These are phyloP conservation scores for Trametes cinnabarina DNA, from an alignment of 768 basidiomycete genomes.

Conservation along the genomic window DNA sequence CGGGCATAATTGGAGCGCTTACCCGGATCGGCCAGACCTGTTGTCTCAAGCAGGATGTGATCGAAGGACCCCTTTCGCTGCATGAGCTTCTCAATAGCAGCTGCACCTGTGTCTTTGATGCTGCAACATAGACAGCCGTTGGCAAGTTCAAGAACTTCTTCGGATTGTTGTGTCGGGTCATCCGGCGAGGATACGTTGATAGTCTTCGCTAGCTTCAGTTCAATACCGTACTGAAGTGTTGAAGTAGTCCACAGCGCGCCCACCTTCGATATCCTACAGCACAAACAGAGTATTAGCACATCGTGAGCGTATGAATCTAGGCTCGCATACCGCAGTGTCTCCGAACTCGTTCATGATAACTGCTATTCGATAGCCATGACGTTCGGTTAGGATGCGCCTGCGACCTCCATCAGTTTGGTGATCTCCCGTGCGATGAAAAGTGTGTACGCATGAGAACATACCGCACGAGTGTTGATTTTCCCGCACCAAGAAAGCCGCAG, in stretches of 20 bases:
- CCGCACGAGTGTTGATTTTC: constrained; percentile 91
- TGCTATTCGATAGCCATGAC: constrained; percentile 93
- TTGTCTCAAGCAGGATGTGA: constrained; percentile 93
- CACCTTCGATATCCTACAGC: constrained; percentile 87
- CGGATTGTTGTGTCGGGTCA: constrained; percentile 61
- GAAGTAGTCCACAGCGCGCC: background rate
- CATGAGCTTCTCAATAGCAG: constrained; percentile 94
- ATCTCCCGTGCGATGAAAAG: background rate
- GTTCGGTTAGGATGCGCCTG: constrained; percentile 86
- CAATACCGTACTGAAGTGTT: background rate
- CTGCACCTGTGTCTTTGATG: constrained; percentile 89
- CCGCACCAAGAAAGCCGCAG: constrained; percentile 91
- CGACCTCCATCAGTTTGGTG: background rate
- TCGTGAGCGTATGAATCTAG: too few relatives aligned
- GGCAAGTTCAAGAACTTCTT: constrained; percentile 88
- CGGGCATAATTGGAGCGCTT: constrained; percentile 10
- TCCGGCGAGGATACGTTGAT: constrained; percentile 76
- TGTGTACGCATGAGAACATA: constrained; percentile 32
- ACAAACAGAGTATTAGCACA: constrained; percentile 22
- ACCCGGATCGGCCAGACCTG: constrained; percentile 96
- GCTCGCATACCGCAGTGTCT: constrained; percentile 82
- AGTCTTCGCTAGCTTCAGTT: constrained; percentile 59
- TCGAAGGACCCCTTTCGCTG: constrained; percentile 84
- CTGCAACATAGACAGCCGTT: constrained; percentile 99
- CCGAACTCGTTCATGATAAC: constrained; percentile 99